These are phyloP conservation scores for Trichoderma brevicompactum DNA, from an alignment of 2,329 filamentous ascomycete species.

Conservation along the genomic window DNA sequence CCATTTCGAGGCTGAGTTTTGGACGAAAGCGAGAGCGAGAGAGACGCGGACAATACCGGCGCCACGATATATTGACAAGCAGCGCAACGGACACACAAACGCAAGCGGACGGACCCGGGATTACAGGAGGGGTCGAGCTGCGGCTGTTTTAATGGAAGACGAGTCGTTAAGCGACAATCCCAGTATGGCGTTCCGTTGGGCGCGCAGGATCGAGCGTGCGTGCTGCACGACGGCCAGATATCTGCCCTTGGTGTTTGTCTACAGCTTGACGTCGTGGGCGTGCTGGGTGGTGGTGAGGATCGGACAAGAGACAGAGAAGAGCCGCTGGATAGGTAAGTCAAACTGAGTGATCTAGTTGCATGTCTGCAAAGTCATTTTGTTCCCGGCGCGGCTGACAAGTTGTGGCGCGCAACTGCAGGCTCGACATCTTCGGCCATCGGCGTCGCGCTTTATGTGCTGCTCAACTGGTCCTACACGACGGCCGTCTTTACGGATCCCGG, in stretches of 20 bases:
- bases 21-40: background rate
- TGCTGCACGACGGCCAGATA: constrained; percentile 81
- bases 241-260: constrained; percentile 88
- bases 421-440: constrained; percentile 64
- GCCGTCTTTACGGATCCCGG: constrained; percentile 94
- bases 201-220: constrained; percentile 74
- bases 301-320: constrained; percentile 60
- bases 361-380: background rate
- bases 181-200: constrained; percentile 64
- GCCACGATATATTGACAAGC: background rate
- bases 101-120: background rate
- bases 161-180: constrained; percentile 27
- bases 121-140: background rate
- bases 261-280: constrained; percentile 89
- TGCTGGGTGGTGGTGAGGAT: constrained; percentile 83
- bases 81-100: background rate
- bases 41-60: background rate
- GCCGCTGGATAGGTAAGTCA: constrained; percentile 59
- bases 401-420: constrained; percentile 46
- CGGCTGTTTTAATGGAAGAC: constrained; percentile 28
- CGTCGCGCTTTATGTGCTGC: constrained; percentile 72
- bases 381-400: constrained; percentile 2
- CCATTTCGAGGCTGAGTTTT: constrained; percentile 3
- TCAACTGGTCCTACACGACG: constrained; percentile 87
- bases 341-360: too few relatives aligned